phyloP scores from a whole-genome alignment of 2,329 filamentous ascomycete species.

The Emergomyces orientalis region DNA sequence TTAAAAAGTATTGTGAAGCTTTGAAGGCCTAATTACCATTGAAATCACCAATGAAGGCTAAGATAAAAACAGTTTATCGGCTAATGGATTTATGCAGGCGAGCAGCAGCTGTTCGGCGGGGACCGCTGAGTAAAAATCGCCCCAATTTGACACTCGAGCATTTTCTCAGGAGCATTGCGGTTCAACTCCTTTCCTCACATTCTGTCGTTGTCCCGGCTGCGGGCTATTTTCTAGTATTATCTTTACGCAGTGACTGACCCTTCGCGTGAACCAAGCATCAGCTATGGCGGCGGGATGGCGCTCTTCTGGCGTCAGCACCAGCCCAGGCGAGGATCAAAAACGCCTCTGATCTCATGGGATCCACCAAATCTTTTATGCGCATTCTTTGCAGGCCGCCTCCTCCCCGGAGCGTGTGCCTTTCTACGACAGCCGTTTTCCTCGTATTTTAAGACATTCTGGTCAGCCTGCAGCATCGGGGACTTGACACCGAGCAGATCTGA shows the following conservation, averaged over 20 bases:
- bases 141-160: not conserved
- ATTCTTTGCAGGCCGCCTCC: not conserved
- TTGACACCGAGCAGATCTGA: not conserved
- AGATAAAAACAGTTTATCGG: too few relatives aligned
- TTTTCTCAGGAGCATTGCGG: too few relatives aligned
- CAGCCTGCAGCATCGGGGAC: not conserved
- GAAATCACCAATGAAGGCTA: too few relatives aligned
- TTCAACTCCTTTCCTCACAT: too few relatives aligned
- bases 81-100: not conserved
- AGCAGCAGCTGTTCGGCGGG: not conserved
- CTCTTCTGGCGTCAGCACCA: not conserved
- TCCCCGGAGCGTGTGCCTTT: not conserved
- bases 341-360: not conserved
- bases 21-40: too few relatives aligned
- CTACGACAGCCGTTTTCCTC: not conserved
- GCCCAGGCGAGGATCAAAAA: not conserved
- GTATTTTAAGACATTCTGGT: slow-evolving; percentile 3
- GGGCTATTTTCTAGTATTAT: too few relatives aligned
- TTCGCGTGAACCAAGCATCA: not conserved
- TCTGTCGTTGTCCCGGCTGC: too few relatives aligned
- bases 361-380: not conserved
- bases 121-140: not conserved
- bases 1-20: too few relatives aligned
- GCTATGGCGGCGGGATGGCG: not conserved
- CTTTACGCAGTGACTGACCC: too few relatives aligned